Conservation (phyloP, 768 basidiomycete species). For the Boletus insuetus region DNA sequence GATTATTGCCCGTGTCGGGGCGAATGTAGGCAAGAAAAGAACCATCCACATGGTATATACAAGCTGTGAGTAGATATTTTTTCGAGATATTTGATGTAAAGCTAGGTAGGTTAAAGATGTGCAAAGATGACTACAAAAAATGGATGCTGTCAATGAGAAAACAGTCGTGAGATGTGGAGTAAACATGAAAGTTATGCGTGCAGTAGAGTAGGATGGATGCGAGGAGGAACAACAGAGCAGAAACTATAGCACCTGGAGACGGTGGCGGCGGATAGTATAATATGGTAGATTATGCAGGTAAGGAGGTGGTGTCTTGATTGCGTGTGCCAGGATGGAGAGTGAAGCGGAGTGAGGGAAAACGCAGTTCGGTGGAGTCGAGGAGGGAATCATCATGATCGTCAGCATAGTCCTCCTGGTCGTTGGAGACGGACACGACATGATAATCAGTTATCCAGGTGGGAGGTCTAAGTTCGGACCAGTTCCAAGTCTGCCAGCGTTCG, state of each 20-base stretch:
- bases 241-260: slow-evolving; percentile 14
- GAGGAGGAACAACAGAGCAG: slow-evolving; percentile 15
- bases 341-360: slow-evolving; percentile 12
- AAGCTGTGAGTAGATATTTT: slow-evolving; percentile 24
- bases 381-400: slow-evolving; percentile 25
- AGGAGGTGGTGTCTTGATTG: slow-evolving; percentile 13
- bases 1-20: slow-evolving; percentile 28
- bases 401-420: slow-evolving; percentile 23
- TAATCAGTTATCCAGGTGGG: slow-evolving; percentile 25
- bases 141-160: slow-evolving; percentile 22
- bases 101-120: slow-evolving; percentile 12
- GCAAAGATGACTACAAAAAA: slow-evolving; percentile 23
- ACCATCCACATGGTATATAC: slow-evolving; percentile 26
- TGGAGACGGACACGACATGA: slow-evolving; percentile 1
- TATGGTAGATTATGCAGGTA: slow-evolving; percentile 16
- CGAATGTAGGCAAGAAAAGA: slow-evolving; percentile 15
- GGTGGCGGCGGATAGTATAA: slow-evolving; percentile 4
- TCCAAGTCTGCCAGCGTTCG: slow-evolving; percentile 35
- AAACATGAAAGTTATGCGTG: slow-evolving; percentile 19
- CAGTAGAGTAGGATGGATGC: slow-evolving; percentile 27
- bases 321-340: slow-evolving; percentile 8
- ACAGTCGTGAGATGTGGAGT: slow-evolving; percentile 14
- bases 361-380: slow-evolving; percentile 1
- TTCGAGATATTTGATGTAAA: slow-evolving; percentile 17
- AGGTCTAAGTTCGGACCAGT: slow-evolving; percentile 32